Evolutionary conservation across 129 eudicot genomes (phyloP).

Genomic region (Silybum marianum): DNA sequence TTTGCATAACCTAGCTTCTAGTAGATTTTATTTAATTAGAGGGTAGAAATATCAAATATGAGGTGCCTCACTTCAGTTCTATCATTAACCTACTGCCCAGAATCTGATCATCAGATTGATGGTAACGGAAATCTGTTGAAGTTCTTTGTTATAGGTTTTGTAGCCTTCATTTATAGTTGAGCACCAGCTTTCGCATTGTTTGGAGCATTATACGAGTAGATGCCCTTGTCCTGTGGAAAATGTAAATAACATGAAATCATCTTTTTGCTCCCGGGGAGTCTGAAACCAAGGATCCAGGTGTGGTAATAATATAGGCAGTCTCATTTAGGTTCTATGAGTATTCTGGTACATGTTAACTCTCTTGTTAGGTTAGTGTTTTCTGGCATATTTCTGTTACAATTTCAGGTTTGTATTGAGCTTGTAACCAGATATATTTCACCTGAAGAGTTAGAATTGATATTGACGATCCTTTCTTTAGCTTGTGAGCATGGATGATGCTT

Average conservation of each 20-base stretch:
- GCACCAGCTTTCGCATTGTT: background rate
- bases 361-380: background rate
- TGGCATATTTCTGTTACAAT: background rate
- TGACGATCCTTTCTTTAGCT: background rate
- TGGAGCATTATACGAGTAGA: background rate
- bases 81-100: conserved; percentile 9
- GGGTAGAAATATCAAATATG: background rate
- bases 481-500: background rate
- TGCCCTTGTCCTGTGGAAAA: background rate
- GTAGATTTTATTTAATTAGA: background rate
- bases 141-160: background rate
- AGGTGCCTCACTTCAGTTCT: conserved; percentile 7
- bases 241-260: background rate
- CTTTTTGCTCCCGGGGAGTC: background rate
- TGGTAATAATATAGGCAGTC: no score
- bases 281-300: background rate
- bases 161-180: conserved; percentile 16
- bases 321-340: background rate
- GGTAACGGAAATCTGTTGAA: conserved; percentile 14
- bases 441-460: background rate
- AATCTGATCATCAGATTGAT: background rate
- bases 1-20: conserved; percentile 9
- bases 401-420: background rate
- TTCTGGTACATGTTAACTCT: background rate
- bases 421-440: background rate